Evolutionary conservation across 2,329 filamentous ascomycete species (phyloP), one percentile per base, ranked within the genome.

Genomic region (Chrysosporium queenslandicum): DNA sequence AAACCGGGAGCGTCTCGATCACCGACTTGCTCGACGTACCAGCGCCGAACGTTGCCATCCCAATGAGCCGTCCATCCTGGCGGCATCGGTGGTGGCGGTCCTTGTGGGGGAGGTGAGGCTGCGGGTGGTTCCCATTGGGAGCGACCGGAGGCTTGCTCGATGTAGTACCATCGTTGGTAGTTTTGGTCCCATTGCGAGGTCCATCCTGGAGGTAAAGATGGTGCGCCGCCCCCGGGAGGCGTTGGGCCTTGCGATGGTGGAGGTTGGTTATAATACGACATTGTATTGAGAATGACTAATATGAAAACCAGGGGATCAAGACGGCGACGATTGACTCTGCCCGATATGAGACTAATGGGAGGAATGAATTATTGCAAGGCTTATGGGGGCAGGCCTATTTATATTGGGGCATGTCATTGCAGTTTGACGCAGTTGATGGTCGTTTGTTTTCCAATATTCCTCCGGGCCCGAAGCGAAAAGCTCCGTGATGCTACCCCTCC

Each of bases 51-150:
- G 36, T 59, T 61, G 43, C 60, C 36, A 53, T 76, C 73, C 61
- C 66, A 74, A 58, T 75, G 73, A 23, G 66, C 58, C n/a, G 65
- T 65, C 73, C 73, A 75, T 52, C 73, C 73, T 58, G 68, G 58
- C 50, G 72, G 59, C 57, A 72, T 59, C 55, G 66, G 54, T 55
- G 71, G 61, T 16, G 50, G 46, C 69, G 70, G 46, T 5, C 65
- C 64, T 3, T 61, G 59, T 11, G 64, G 67, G 39, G 58, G 59
- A 23, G 58, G 56, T 20, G 58, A 59, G 1, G 57, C 29, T 12
- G 66, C 68, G 7, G 67, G 67, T 7, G 69, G 58, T 7, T 68
- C 65, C 67, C 67, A 69, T 58, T 67, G 66, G 7, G 65, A 65
- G 39, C 64, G 63, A 20, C 66, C 67, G 5, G 66, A 69, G 46